Percentiles rank a stretch among this genome's conserved stretches.
Evolutionary conservation across 805 yeast species (phyloP).

Genomic region (Saturnispora kantuleensis): DNA sequence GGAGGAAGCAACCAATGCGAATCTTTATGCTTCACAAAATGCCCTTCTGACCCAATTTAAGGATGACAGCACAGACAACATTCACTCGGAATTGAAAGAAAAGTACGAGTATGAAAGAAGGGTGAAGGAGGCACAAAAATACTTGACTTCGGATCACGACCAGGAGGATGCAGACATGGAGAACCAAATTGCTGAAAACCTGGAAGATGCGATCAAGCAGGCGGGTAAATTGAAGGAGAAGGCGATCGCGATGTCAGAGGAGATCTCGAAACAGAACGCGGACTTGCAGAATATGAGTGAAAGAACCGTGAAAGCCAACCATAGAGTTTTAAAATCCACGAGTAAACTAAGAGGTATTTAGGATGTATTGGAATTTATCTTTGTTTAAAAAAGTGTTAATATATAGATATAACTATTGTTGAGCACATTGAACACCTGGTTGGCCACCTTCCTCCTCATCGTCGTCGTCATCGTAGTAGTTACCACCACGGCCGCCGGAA

Average conservation of each 20-base stretch:
- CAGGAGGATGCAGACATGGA: slow-evolving; percentile 91
- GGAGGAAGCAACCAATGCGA: slow-evolving; percentile 20
- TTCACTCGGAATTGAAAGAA: slow-evolving; percentile 23
- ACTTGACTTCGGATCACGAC: slow-evolving; percentile 74
- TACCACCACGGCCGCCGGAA: slow-evolving; percentile 37
- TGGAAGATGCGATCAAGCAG: slow-evolving; percentile 65
- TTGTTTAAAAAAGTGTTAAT: not conserved
- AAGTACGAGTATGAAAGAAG: slow-evolving; percentile 45
- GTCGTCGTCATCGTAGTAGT: slow-evolving; percentile 31
- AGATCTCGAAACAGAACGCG: slow-evolving; percentile 67
- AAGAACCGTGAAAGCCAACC: slow-evolving; percentile 75
- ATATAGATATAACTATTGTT: slow-evolving; percentile 45
- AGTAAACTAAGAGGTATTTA: slow-evolving; percentile 26
- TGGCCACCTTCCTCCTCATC: slow-evolving; percentile 50
- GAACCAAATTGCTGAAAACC: slow-evolving; percentile 71
- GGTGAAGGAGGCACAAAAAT: slow-evolving; percentile 52
- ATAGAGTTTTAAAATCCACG: slow-evolving; percentile 41
- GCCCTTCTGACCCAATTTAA: slow-evolving; percentile 38
- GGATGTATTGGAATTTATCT: not conserved
- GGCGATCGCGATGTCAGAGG: slow-evolving; percentile 66
- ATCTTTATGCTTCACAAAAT: slow-evolving; percentile 21
- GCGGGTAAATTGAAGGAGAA: slow-evolving; percentile 62
- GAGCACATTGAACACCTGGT: slow-evolving; percentile 87
- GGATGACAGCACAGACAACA: slow-evolving; percentile 17
- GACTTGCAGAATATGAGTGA: slow-evolving; percentile 71